Base-by-base conservation (phyloP, 345 rosid genomes). In the Geranium rotundifolium region DNA sequence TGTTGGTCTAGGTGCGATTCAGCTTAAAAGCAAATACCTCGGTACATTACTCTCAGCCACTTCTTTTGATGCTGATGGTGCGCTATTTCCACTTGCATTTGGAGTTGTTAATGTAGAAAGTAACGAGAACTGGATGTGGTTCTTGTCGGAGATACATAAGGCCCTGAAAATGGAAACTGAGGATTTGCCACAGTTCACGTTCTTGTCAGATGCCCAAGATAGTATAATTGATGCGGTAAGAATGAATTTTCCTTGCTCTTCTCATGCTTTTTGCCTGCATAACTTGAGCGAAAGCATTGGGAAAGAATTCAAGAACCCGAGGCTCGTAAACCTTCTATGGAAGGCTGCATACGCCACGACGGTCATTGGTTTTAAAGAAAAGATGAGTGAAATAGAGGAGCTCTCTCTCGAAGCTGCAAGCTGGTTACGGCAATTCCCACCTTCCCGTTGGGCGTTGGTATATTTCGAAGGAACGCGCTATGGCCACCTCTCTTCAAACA, bases 11-110 rank as follows among this genome's bases (percentile, higher is more conserved):
- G 89, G 84, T 55, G 76, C 67, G 68, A 69, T 73, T 57, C 80
- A 76, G 55, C 79, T 81, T 4, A 77, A 78, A 60, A 76, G 83
- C 71, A 84, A 81, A 69, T 84, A 80, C 71, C 81, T 84, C 19
- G 81, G 85, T 15, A 79, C 83, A 49, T 69, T 84, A 66, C 79
- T 79, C 66, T 75, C 71, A 18, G 86, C 86, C 31, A 69, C 81
- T 57, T 74, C 86, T 60, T 77, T 79, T 69, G 84, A 84, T 31
- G 81, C 76, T 61, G 81, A 84, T 74, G 86, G 81, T 70, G 84
- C 74, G 17, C 58, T 76, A 52, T 79, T 84, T 66, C 84, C 86
- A 5, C 72, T 79, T 72, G 86, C 84, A 56, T 76, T 84, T 71
- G 89, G 81, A 58, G 73, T 84, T 63, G 80, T 80, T 31, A 83